Base-by-base conservation (phyloP, 1,139 yeast genomes). In the Blastobotrys buckinghamii region DNA sequence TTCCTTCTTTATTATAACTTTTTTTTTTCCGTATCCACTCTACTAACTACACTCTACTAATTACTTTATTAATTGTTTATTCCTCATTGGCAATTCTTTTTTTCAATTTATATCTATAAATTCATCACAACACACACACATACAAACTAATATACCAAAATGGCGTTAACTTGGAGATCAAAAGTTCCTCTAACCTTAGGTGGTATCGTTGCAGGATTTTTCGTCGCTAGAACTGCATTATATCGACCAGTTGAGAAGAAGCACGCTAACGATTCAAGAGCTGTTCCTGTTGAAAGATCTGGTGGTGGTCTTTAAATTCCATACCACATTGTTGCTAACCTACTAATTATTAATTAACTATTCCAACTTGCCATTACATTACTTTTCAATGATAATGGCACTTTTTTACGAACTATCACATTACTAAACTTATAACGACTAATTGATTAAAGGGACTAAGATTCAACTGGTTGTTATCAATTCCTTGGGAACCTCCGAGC, bases 211-310 rank as follows among this genome's bases (percentile, higher is more conserved):
- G 57, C 55, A 13, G 49, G 57, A 9, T 54, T 57, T 47, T 52
- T 56, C 26, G 53, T 53, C 43, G 56, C 55, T 39, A 50, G 57
- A 39, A 55, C 56, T 53, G 54, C 51, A 50, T 55, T 55, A 51
- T 59, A 59, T 42, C 51, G 61, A 26, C 62, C 61, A 10, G 59
- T 55, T 6, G 50, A 54, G 33, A 59, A 59, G 53, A 48, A 53
- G 49, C 48, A 49, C 39, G 55, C 58, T 13, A 52, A 50, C 15
- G 63, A 59, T 42, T 42, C 50, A 17, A 17, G 30, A 27, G 54
- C 55, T 36, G 63, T 59, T 6, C 49, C 59, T 30, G 63, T 59
- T 17, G 63, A 59, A 26, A 51, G 62, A 42, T 57, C 62, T 34
- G 63, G 63, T 17, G 63, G 63, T 32, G 63, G 63, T 10, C n/a